These are phyloP conservation scores for Microthyrium microscopicum DNA, from an alignment of 2,329 filamentous ascomycete species.

Conservation along the genomic window DNA sequence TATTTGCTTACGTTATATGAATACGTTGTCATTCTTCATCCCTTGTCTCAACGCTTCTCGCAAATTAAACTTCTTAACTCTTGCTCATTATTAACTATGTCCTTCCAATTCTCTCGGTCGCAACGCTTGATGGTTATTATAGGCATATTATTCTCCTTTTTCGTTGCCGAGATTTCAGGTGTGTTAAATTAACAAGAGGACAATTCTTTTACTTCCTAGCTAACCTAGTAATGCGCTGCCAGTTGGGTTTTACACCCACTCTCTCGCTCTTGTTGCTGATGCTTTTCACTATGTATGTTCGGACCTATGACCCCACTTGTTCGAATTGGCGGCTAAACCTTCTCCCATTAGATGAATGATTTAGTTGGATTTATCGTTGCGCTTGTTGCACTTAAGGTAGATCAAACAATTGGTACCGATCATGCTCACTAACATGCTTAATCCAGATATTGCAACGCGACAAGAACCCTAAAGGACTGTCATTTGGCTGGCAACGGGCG, in stretches of 20 bases:
- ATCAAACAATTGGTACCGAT: constrained; percentile 11
- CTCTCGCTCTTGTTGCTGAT: constrained; percentile 57
- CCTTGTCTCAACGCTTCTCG: too few species aligned
- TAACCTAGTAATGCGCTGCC: neutral
- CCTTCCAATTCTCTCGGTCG: too few species aligned
- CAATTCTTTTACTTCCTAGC: neutral
- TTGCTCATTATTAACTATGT: too few species aligned
- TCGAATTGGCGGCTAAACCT: neutral
- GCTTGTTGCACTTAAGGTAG: constrained; percentile 44
- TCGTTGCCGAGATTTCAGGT: constrained; percentile 8
- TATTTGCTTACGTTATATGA: too few species aligned
- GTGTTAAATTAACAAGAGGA: too few species aligned
- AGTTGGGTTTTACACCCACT: constrained; percentile 55
- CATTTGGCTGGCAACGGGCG: constrained; percentile 64
- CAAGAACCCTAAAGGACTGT: constrained; percentile 40
- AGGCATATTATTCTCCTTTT: constrained; percentile 7
- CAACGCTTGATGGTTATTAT: constrained; percentile 7
- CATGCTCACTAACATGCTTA: constrained; percentile 1
- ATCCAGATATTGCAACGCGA: constrained; percentile 39
- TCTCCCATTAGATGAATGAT: constrained; percentile 58
- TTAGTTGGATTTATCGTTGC: constrained; percentile 53
- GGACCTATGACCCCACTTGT: constrained; percentile 37
- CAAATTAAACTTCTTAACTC: too few species aligned
- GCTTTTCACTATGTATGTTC: constrained; percentile 45
- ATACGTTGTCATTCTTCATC: too few species aligned